Base-by-base conservation (phyloP, 805 yeast genomes). In the Candida argentea region DNA sequence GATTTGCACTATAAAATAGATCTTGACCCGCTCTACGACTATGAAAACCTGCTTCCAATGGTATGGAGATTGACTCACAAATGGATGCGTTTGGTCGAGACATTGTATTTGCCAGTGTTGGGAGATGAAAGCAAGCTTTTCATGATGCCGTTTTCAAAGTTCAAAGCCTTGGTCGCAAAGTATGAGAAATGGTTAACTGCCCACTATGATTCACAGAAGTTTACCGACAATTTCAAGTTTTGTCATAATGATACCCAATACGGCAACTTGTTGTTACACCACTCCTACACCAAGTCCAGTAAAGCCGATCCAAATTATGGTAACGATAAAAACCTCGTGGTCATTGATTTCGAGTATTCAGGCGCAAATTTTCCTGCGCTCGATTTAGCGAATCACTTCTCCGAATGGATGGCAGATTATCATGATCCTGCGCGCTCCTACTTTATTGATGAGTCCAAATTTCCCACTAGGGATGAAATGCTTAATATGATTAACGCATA, bases 191-290 rank as follows among this genome's bases (percentile, higher is more conserved):
- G 87, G 86, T 54, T 91, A 12, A 63, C 61, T 20, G 42, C 41
- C 5, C 57, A 67, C 35, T 73, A 77, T 42, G 67, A 67, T 15
- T 53, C 52, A 13, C 54, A 51, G 6, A 50, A 49, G 13, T 51
- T 74, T 20, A 54, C 61, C 27, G 57, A 63, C 9, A 61, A 66
- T 30, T 61, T 82, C 35, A 85, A 73, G 9, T 91, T 91, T 48
- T 85, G 95, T 43, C 98, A 91, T 55, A 91, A 91, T 47, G 98
- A 89, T 53, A 81, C 97, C 1, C 98, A 91, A 52, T 89, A 91
- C 50, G 98, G 98, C 19, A 91, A 91, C 47, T 64, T 91, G 37
- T 61, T 91, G 31, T 71, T 89, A 47, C 52, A 69, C 57, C 41
- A 57, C 44, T 31, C 70, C 44, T 46, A 72, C 70, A 76, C 82